Evolutionary conservation across 2,329 filamentous ascomycete genomes (phyloP).

Genomic region (Apiospora arundinis): DNA sequence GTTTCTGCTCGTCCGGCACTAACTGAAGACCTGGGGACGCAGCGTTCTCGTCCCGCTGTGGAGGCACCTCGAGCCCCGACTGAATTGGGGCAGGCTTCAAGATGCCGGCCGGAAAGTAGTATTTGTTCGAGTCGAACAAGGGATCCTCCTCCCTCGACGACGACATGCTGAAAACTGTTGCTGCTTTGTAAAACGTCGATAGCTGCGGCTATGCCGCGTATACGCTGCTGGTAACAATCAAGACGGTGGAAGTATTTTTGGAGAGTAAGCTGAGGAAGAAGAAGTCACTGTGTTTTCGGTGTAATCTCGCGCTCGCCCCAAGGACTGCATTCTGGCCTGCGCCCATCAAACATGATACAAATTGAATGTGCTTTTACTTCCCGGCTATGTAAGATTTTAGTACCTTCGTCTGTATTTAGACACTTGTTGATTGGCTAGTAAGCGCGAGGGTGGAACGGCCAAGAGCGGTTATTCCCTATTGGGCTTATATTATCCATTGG

Average conservation of each 20-base stretch:
- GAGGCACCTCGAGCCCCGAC: constrained; percentile 30
- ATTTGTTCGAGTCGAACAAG: constrained; percentile 31
- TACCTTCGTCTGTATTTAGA: not conserved
- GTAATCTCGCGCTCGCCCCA: not conserved
- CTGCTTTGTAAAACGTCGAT: not conserved
- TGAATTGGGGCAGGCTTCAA: constrained; percentile 25
- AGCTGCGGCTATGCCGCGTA: constrained; percentile 17
- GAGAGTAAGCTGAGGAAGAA: not conserved
- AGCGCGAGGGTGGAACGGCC: not conserved
- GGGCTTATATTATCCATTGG: not conserved
- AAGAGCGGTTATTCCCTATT: not conserved
- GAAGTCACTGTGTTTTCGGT: not conserved
- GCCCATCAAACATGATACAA: not conserved
- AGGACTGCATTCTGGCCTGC: not conserved
- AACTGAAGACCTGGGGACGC: constrained; percentile 30
- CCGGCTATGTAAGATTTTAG: constrained; percentile 9
- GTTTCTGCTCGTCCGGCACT: constrained; percentile 30
- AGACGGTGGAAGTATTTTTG: not conserved
- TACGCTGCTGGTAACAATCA: not conserved
- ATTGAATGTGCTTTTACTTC: not conserved
- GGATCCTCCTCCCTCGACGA: constrained; percentile 25
- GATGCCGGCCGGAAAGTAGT: constrained; percentile 28
- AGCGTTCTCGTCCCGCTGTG: constrained; percentile 30
- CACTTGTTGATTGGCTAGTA: not conserved
- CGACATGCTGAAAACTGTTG: constrained; percentile 16